Evolutionary conservation across 2,329 filamentous ascomycete genomes (phyloP), one percentile per base, ranked within the genome.

Genomic region (Aschersonia sp.): DNA sequence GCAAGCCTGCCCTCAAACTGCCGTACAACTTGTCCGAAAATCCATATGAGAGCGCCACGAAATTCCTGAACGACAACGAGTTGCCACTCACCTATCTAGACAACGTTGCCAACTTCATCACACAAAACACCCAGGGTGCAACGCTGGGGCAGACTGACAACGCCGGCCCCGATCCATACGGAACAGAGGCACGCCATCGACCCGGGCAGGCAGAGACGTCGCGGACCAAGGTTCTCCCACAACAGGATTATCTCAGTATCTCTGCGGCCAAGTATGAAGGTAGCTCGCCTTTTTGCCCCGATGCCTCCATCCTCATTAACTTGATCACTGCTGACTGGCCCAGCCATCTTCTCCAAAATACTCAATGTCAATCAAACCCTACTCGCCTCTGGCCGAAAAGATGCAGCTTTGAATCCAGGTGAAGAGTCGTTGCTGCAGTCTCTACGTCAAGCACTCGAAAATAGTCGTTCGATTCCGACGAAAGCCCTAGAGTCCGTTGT

Each of bases 21-120:
- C 89, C 91, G 0, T 97, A 85, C 66, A 96, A 97, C 61, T 74
- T 91, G 9, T 88, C 85, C 1, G 84, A 96, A 60, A 96, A 96
- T 55, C 87, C 89, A 0, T 97, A 94, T 62, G 86, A 95, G 56
- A 83, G 84, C 2, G 91, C 92, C 0, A 87, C 84, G 38, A 95
- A 88, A 59, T 98, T 97, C 56, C 82, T 97, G 45, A 77, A 83
- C 56, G 82, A 89, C 59, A 94, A 97, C 57, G 84, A 96, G 59
- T 74, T 97, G 1, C 87, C 91, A 1, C 76, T 94, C 48, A 80
- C 77, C 3, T 97, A 95, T 59, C 74, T 96, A 10, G 91, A 97
- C 55, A 86, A 89, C 60, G 89, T 96, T 12, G 87, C 89, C 5
- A 85, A 92, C 54, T 97, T 96, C 64, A 95, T 98, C 55, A 78